Percentiles rank a stretch among this genome's conserved stretches.
Conservation (phyloP, 495 filamentous ascomycete genomes). For the Penicillium herquei region DNA sequence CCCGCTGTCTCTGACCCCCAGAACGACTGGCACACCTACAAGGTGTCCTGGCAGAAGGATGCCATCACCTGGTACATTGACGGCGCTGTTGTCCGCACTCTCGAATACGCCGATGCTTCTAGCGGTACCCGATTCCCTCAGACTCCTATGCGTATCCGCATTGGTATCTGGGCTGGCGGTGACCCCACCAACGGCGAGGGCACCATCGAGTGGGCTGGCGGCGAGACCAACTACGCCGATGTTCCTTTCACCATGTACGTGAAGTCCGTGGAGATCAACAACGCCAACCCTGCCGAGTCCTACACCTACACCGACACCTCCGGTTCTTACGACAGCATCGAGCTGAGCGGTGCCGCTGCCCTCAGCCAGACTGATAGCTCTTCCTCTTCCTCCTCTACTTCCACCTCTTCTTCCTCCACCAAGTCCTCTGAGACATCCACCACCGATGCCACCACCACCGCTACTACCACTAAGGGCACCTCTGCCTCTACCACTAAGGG, state of each 20-base stretch:
- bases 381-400: conserved; percentile 11
- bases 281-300: conserved; percentile 44
- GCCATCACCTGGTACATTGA: conserved; percentile 78
- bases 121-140: conserved; percentile 76
- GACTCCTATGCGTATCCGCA: conserved; percentile 82
- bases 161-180: conserved; percentile 87
- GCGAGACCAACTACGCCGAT: conserved; percentile 65
- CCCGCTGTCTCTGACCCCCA: conserved; percentile 61
- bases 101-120: conserved; percentile 50
- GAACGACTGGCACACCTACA: conserved; percentile 74
- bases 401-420: conserved; percentile 5
- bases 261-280: conserved; percentile 49
- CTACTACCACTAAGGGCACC: conserved; percentile 14
- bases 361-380: conserved; percentile 6
- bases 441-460: conserved; percentile 4
- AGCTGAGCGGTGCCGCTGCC: conserved; percentile 37
- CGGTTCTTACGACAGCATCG: conserved; percentile 62
- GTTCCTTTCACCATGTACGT: conserved; percentile 82
- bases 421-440: background rate
- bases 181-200: conserved; percentile 64
- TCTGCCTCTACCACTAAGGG: conserved; percentile 9
- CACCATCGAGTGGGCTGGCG: conserved; percentile 76
- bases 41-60: conserved; percentile 76
- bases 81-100: conserved; percentile 67
- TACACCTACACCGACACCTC: conserved; percentile 67